Evolutionary conservation across 768 basidiomycete species (phyloP).

Genomic region (Mycena venus): DNA sequence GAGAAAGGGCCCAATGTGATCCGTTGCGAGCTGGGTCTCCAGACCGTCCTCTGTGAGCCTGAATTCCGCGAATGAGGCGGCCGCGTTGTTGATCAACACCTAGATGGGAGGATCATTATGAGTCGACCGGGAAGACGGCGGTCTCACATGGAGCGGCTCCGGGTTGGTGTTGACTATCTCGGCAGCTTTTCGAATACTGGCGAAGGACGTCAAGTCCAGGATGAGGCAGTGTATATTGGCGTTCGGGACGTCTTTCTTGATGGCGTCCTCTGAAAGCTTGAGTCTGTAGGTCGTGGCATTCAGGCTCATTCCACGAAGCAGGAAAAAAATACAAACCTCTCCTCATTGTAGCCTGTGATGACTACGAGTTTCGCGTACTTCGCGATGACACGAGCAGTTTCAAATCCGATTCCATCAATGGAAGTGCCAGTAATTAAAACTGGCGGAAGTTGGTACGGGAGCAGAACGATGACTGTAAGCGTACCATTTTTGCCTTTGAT

Average conservation of each 20-base stretch:
- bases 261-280: constrained; percentile 2
- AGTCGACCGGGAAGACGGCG: too few relatives aligned
- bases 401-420: background rate
- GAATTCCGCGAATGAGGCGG: background rate
- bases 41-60: constrained; percentile 2
- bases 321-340: background rate
- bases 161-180: background rate
- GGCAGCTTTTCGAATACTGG: constrained; percentile 13
- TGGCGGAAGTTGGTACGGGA: background rate
- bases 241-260: background rate
- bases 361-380: background rate
- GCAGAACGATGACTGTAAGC: background rate
- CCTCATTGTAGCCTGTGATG: constrained; percentile 1
- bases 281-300: background rate
- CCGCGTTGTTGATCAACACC: constrained; percentile 19
- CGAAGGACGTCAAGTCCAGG: background rate
- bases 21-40: background rate
- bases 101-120: too few relatives aligned
- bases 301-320: background rate
- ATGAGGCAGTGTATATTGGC: constrained; percentile 1
- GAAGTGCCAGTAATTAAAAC: constrained; percentile 10
- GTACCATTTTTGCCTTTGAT: constrained; percentile 19
- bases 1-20: constrained; percentile 17
- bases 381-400: constrained; percentile 5
- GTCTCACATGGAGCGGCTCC: background rate